Base-by-base conservation (phyloP, 345 rosid species). In the Bretschneidera sinensis region DNA sequence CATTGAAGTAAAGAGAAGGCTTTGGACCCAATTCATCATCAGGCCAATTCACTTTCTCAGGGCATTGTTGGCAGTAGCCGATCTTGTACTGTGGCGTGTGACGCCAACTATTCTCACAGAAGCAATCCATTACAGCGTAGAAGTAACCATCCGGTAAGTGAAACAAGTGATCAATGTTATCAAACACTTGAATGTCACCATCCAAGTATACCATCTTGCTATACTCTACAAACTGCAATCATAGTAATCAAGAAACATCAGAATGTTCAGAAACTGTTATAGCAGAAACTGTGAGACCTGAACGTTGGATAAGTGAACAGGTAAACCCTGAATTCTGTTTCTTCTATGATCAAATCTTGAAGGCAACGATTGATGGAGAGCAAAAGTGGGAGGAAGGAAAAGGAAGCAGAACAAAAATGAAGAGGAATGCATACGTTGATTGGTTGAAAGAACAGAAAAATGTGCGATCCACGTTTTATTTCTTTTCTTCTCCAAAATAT, bases 1-100 rank as follows among this genome's bases (percentile, higher is more conserved):
- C 84, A 50, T 82, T 82, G 71, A 82, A 83, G 69, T 83, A 79
- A 10, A 75, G 76, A 8, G 80, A 68, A 18, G 87, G 84, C n/a
- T 67, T 79, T 2, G 76, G 66, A n/a, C 84, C 82, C 60, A 79
- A 23, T 35, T 68, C 77, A 24, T 68, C 77, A 24, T 49, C 55
- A 0, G 82, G 69, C 86, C 83, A 82, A 5, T 66, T 48, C 11
- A 76, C 79, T 54, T 55, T 79, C 2, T 71, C 72, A 9, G 87
- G 86, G 35, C 81, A 71, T 74, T 81, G 83, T 21, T 82, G 86
- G 70, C 86, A 79, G 59, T 82, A 82, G 1, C 83, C 78, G 35
- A 76, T 74, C 71, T 66, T 62, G 71, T 61, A 64, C 66, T 79
- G 83, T 0, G 70, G 78, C 1, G 74, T 68, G 54, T 69, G 74